Conservation (phyloP, 1,139 yeast species). For the Pichia kudriavzevii region DNA sequence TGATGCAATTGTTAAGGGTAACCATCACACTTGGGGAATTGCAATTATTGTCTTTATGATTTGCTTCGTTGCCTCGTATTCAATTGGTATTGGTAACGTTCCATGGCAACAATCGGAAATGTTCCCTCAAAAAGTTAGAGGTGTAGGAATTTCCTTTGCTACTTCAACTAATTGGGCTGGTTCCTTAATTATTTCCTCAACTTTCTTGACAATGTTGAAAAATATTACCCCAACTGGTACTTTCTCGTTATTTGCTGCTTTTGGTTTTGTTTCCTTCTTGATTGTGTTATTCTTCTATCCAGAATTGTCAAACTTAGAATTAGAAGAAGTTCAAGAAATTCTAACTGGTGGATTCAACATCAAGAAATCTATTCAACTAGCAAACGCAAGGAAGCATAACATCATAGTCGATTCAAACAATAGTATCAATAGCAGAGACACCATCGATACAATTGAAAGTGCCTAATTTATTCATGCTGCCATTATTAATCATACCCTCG, state of each 20-base stretch:
- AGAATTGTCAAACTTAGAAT: slow-evolving; percentile 80
- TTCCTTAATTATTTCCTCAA: slow-evolving; percentile 80
- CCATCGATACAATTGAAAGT: too few species aligned
- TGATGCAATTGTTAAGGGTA: slow-evolving; percentile 35
- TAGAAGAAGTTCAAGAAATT: slow-evolving; percentile 82
- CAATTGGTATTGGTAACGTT: slow-evolving; percentile 90
- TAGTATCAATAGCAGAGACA: too few species aligned
- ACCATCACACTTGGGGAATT: slow-evolving; percentile 75
- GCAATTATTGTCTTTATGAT: slow-evolving; percentile 82
- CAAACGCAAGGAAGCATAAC: slow-evolving; percentile 30
- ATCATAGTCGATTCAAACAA: too few species aligned
- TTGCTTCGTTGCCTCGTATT: slow-evolving; percentile 78
- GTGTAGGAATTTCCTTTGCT: slow-evolving; percentile 84
- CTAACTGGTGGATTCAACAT: slow-evolving; percentile 81
- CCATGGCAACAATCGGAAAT: slow-evolving; percentile 98
- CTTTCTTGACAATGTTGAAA: slow-evolving; percentile 89
- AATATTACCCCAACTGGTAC: slow-evolving; percentile 94
- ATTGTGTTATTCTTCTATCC: slow-evolving; percentile 83
- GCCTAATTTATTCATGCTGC: too few species aligned
- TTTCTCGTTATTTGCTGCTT: slow-evolving; percentile 79
- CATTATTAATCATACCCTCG: too few species aligned
- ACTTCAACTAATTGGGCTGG: slow-evolving; percentile 98
- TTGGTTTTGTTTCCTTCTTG: slow-evolving; percentile 61
- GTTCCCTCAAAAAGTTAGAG: slow-evolving; percentile 88
- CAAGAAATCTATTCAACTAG: slow-evolving; percentile 57